Percentiles rank a stretch among this genome's conserved stretches.
These are phyloP conservation scores for Pholiota conissans DNA, from an alignment of 768 basidiomycete genomes.

Conservation along the genomic window DNA sequence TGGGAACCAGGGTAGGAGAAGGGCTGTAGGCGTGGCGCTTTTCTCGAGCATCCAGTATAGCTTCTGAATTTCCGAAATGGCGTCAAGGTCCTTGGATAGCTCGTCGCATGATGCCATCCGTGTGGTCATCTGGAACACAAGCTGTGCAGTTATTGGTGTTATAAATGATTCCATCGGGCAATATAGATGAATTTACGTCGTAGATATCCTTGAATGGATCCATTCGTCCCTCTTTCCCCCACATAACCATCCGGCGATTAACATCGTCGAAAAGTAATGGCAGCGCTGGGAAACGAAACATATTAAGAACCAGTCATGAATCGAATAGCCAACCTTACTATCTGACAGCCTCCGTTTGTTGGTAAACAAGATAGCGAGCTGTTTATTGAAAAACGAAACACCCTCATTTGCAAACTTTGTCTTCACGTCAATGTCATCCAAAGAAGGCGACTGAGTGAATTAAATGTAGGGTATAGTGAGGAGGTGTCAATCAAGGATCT, in stretches of 20 bases:
- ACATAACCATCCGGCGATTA: conserved; percentile 19
- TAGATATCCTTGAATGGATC: conserved; percentile 31
- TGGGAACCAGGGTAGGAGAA: conserved; percentile 38
- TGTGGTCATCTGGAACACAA: conserved; percentile 38
- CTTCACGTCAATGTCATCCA: conserved; percentile 25
- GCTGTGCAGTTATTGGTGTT: conserved; percentile 16
- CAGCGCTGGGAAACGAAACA: background rate
- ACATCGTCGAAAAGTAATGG: conserved; percentile 24
- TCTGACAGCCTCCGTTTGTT: conserved; percentile 20
- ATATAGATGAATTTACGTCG: conserved; percentile 19
- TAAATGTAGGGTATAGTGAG: background rate
- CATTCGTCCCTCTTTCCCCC: conserved; percentile 25
- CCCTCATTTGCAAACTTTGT: conserved; percentile 9
- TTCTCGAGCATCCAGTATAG: conserved; percentile 33
- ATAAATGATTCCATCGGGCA: background rate
- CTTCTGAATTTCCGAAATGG: conserved; percentile 21
- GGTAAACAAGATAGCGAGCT: conserved; percentile 14
- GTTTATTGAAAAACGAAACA: conserved; percentile 24
- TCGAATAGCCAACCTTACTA: conserved; percentile 6
- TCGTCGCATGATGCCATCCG: conserved; percentile 36
- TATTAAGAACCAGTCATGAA: background rate
- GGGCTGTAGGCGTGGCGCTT: conserved; percentile 31
- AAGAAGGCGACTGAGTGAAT: conserved; percentile 14
- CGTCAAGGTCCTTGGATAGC: conserved; percentile 26
- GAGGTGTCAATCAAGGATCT: background rate